Evolutionary conservation across 2,329 filamentous ascomycete genomes (phyloP).

Genomic region (Metarhizium robertsii): DNA sequence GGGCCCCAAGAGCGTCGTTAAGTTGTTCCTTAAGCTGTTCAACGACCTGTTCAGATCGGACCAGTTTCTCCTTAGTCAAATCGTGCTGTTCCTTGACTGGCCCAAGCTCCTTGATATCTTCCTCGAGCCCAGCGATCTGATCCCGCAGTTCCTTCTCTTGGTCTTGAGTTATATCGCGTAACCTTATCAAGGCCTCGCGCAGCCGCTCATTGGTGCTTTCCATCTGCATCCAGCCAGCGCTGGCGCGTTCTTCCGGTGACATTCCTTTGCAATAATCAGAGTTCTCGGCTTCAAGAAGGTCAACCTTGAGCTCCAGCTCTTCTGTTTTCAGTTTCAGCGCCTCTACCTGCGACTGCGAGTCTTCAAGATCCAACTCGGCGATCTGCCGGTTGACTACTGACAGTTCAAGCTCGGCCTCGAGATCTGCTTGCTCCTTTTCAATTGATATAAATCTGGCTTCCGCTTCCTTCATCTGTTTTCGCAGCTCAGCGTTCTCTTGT

Average conservation of each 20-base stretch:
- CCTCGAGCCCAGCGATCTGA: constrained; percentile 64
- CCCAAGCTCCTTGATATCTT: constrained; percentile 60
- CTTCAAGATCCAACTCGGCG: constrained; percentile 87
- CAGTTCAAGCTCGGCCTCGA: constrained; percentile 85
- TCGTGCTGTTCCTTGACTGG: constrained; percentile 61
- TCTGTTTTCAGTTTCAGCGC: constrained; percentile 66
- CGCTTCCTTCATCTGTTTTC: constrained; percentile 68
- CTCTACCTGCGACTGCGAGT: constrained; percentile 71
- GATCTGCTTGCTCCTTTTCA: constrained; percentile 64
- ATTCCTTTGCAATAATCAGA: constrained; percentile 75
- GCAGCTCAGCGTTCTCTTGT: constrained; percentile 67
- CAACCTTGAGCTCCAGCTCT: constrained; percentile 79
- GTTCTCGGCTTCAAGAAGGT: constrained; percentile 82
- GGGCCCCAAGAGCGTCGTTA: constrained; percentile 77
- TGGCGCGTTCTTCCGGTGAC: constrained; percentile 78
- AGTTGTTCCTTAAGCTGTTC: constrained; percentile 86
- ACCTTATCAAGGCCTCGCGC: constrained; percentile 70
- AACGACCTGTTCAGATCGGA: constrained; percentile 62
- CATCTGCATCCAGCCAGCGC: constrained; percentile 83
- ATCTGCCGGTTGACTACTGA: constrained; percentile 88
- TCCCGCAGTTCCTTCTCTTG: constrained; percentile 70
- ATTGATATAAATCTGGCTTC: constrained; percentile 57
- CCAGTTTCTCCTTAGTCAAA: constrained; percentile 61
- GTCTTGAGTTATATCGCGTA: constrained; percentile 81
- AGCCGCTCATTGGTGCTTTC: constrained; percentile 84